Evolutionary conservation across 208 protist genomes (phyloP).

Genomic region (Leishmania amazonensis): DNA sequence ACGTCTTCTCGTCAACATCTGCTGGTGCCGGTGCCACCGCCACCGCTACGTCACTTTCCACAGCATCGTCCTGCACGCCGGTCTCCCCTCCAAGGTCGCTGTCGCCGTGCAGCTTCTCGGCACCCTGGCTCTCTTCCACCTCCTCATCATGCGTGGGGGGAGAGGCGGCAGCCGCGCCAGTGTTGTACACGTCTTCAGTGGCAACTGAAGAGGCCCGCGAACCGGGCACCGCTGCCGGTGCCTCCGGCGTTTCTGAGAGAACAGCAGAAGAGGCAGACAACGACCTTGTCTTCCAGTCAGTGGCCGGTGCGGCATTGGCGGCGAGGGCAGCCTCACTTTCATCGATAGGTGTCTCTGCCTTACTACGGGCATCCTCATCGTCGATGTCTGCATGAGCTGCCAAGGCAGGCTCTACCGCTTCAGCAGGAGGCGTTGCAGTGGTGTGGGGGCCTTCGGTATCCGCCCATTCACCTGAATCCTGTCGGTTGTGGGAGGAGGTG

Average conservation of each 20-base stretch:
- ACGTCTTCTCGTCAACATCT: background rate
- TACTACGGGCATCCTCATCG: background rate
- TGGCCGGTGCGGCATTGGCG: background rate
- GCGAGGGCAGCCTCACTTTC: background rate
- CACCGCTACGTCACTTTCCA: background rate
- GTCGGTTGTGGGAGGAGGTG: background rate
- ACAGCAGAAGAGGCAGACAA: background rate
- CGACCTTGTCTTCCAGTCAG: background rate
- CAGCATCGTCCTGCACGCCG: background rate
- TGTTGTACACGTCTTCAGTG: background rate
- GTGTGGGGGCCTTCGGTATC: background rate
- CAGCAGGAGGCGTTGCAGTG: background rate
- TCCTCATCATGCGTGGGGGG: background rate
- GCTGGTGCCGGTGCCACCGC: background rate
- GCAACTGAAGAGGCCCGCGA: background rate
- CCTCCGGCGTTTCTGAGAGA: background rate
- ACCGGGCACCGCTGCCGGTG: background rate
- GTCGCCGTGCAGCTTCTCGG: background rate
- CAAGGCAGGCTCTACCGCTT: background rate
- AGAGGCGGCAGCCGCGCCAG: background rate
- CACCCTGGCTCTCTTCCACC: background rate
- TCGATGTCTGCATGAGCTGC: background rate
- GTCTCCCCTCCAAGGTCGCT: background rate
- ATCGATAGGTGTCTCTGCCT: constrained; percentile 1
- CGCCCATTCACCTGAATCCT: background rate